Conservation (phyloP, 73 alveolate genomes). For the Durusdinium trenchii region DNA sequence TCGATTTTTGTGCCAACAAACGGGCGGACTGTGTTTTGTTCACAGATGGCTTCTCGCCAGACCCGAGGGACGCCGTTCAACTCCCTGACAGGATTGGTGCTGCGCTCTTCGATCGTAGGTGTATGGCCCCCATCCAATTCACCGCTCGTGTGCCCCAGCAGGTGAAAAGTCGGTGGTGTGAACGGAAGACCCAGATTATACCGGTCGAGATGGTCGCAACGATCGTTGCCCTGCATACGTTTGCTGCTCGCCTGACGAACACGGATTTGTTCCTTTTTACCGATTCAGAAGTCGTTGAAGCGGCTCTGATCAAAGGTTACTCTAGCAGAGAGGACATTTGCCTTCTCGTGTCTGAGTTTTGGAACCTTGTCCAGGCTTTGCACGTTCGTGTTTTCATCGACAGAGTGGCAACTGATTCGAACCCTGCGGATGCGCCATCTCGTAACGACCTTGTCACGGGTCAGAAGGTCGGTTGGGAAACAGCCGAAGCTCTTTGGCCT, state of each 20-base stretch:
- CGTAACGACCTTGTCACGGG: not conserved
- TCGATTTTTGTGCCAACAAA: not conserved
- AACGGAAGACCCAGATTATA: not conserved
- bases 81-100: not conserved
- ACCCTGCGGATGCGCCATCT: constrained; percentile 52
- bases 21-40: not conserved
- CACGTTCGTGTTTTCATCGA: not conserved
- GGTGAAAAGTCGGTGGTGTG: not conserved
- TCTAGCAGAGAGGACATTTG: not conserved
- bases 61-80: not conserved
- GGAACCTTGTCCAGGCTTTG: not conserved
- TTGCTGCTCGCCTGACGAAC: not conserved
- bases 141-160: not conserved
- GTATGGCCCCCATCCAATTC: not conserved
- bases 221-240: not conserved
- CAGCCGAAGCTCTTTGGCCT: not conserved
- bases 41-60: constrained; percentile 53
- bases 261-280: not conserved
- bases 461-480: not conserved
- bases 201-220: constrained; percentile 32
- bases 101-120: not conserved
- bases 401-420: constrained; percentile 10
- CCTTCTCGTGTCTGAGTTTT: not conserved
- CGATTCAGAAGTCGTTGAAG: constrained; percentile 14
- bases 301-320: constrained; percentile 31